Evolutionary conservation across 108 stramenopile genomes (phyloP).

Genomic region (Cyclotella kingstonii): DNA sequence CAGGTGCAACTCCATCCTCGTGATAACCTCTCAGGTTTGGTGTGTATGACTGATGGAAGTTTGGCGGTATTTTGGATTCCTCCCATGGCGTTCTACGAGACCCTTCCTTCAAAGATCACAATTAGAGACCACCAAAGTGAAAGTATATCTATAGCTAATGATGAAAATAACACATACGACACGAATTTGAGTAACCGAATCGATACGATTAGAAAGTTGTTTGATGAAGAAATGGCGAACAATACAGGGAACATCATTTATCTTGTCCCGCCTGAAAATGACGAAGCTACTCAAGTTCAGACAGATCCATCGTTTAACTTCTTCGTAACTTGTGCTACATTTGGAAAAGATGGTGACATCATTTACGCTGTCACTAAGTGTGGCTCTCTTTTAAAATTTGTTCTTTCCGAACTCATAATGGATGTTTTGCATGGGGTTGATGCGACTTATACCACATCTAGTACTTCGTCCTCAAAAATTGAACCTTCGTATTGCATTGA

Average conservation of each 20-base stretch:
- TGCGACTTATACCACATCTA: background rate
- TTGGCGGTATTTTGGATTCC: conserved; percentile 61
- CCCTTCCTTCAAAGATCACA: conserved; percentile 1
- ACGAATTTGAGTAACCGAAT: background rate
- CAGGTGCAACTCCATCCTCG: conserved; percentile 65
- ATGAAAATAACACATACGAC: background rate
- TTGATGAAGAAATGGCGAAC: conserved; percentile 5
- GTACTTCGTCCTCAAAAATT: background rate
- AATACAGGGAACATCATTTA: conserved; percentile 15
- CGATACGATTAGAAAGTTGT: background rate
- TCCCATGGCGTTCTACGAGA: conserved; percentile 39
- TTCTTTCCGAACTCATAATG: conserved; percentile 26
- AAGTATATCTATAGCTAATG: background rate
- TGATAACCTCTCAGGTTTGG: conserved; percentile 51
- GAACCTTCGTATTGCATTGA: conserved; percentile 14
- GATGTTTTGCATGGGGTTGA: conserved; percentile 4
- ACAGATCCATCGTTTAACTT: conserved; percentile 1
- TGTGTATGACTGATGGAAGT: conserved; percentile 60
- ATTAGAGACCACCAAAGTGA: background rate
- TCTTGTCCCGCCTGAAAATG: conserved; percentile 10
- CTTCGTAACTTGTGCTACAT: conserved; percentile 58
- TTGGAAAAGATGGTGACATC: conserved; percentile 59
- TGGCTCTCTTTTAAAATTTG: conserved; percentile 50
- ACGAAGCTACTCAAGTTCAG: background rate
- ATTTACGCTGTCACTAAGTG: conserved; percentile 68